Evolutionary conservation across 768 basidiomycete genomes (phyloP), one percentile per base, ranked within the genome.

Genomic region (Ramaria rubella): DNA sequence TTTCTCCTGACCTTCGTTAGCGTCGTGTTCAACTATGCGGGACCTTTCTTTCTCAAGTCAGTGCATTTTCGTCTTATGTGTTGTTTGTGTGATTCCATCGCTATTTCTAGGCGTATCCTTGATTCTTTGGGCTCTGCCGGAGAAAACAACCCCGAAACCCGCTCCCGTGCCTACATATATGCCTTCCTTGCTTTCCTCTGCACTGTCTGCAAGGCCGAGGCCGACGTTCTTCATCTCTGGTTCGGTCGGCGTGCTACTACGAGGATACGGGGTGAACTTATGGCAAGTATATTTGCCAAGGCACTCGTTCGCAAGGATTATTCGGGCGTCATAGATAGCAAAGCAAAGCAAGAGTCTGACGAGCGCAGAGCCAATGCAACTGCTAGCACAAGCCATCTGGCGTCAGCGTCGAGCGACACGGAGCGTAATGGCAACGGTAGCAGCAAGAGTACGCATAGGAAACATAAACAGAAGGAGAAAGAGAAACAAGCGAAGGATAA

Each of bases 241-340:
- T 83, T 79, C 55, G 83, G 86, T 21, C 81, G 93, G 43, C 81
- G 90, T n/a, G 89, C 83, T 1, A 67, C 76, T 0, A 86, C 85
- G 1, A 77, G 88, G 23, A 81, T 90, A 3, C 83, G 88, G 7
- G 78, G 79, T 12, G 87, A 89, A 70, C 77, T 94, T 17, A 93
- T 90, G 84, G 83, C 88, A 0, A 71, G 84, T 2, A 89, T 95
- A 52, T 95, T 94, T 64, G 87, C 92, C 68, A 96, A 96, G 67
- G 81, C 91, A 1, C 70, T 95, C 33, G 87, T 86, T 67, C 74
- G 93, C 29, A 86, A 82, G 64, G 92, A 94, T 65, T 88, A 83
- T 58, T 89, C 88, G 0, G 93, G 92, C 1, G 73, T 90, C 36
- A 74, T 88, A 8, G 75, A 81, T 50, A 78, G 79, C 64, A 72